These are phyloP conservation scores for Sanguinoderma infundibulare DNA, from an alignment of 1,284 basidiomycete species.

Conservation along the genomic window DNA sequence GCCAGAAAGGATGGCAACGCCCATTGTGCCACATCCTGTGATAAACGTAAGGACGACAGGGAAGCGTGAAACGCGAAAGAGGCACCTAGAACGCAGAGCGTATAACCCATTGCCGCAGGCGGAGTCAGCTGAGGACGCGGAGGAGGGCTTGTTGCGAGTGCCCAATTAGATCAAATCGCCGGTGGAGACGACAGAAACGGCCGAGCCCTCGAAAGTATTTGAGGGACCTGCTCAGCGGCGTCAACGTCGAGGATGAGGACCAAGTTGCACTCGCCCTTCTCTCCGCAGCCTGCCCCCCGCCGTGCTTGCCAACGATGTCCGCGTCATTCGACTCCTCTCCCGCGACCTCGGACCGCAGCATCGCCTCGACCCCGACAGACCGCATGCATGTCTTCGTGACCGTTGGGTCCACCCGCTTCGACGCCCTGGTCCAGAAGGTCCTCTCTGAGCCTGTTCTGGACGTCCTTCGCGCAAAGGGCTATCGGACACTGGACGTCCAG, in stretches of 20 bases:
- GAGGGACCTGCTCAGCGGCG: slow-evolving; percentile 1
- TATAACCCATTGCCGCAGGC: slow-evolving; percentile 55
- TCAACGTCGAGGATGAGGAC: slow-evolving; percentile 9
- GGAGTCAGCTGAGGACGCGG: slow-evolving; percentile 20
- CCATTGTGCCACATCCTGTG: slow-evolving; percentile 98
- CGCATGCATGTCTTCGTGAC: slow-evolving; percentile 79
- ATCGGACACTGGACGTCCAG: slow-evolving; percentile 70
- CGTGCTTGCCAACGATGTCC: slow-evolving; percentile 12
- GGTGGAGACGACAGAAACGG: slow-evolving; percentile 4
- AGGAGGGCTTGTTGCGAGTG: slow-evolving; percentile 8
- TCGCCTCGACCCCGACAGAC: slow-evolving; percentile 7
- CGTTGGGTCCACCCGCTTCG: slow-evolving; percentile 91
- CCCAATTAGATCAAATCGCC: slow-evolving; percentile 15
- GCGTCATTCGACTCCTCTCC: slow-evolving; percentile 16
- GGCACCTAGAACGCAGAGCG: slow-evolving; percentile 62
- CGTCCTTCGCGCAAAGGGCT: slow-evolving; percentile 57
- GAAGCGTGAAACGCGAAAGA: slow-evolving; percentile 9
- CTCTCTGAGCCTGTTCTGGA: slow-evolving; percentile 62
- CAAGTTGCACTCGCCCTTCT: background rate
- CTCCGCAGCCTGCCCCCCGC: background rate
- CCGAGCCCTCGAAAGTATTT: background rate
- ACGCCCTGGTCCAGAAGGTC: slow-evolving; percentile 68
- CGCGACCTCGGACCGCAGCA: slow-evolving; percentile 16
- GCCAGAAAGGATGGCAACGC: slow-evolving; percentile 93
- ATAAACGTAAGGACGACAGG: slow-evolving; percentile 14